A percentile compares a stretch with the other conserved stretches of the same genome.
phyloP scores from a whole-genome alignment of 2,329 filamentous ascomycete species.

The Colletotrichum truncatum region DNA sequence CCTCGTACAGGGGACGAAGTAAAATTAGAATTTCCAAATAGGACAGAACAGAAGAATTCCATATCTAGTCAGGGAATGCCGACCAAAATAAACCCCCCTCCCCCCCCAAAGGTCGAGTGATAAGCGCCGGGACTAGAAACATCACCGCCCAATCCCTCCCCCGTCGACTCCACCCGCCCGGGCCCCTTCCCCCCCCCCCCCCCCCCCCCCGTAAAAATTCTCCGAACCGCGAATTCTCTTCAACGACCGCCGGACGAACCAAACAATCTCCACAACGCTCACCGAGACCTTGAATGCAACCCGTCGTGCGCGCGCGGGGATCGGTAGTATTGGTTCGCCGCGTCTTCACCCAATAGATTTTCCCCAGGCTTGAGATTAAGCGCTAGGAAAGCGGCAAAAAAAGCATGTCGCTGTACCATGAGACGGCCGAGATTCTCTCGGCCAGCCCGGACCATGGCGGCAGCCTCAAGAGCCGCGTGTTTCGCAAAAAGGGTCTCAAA shows the following conservation, averaged over 20 bases:
- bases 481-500: conserved; percentile 77
- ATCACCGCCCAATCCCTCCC: not conserved
- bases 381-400: no score
- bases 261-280: not conserved
- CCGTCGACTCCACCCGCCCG: not conserved
- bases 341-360: no score
- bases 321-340: no score
- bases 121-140: not conserved
- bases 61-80: no score
- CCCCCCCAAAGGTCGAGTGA: no score
- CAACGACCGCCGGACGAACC: not conserved
- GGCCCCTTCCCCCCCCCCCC: not conserved
- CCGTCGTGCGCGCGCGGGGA: not conserved
- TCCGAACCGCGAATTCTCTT: conserved; percentile 24
- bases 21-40: no score
- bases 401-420: conserved; percentile 92
- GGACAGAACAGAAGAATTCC: no score
- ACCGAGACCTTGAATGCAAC: conserved; percentile 2
- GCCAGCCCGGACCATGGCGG: conserved; percentile 73
- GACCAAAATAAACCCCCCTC: no score
- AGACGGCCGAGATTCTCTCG: conserved; percentile 80
- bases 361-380: no score
- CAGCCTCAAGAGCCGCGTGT: conserved; percentile 88
- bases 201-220: conserved; percentile 9
- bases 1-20: no score